Evolutionary conservation across 2,329 filamentous ascomycete species (phyloP).

Genomic region (Echinosphaeria canescens): DNA sequence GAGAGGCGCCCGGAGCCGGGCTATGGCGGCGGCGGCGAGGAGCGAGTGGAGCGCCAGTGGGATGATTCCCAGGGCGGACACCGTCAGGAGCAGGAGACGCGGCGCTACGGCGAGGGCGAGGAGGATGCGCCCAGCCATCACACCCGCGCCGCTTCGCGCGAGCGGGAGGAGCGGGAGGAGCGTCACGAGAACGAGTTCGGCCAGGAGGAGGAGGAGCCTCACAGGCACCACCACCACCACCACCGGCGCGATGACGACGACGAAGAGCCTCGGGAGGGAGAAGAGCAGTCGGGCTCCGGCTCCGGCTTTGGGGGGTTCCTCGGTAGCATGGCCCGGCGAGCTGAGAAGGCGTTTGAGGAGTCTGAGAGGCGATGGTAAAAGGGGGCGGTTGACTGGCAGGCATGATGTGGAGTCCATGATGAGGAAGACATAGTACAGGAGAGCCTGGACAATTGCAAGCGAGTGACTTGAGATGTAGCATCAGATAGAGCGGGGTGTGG

Average conservation of each 20-base stretch:
- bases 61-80: no score
- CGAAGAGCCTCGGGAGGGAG: constrained; percentile 1
- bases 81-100: no score
- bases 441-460: no score
- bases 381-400: no score
- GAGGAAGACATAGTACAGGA: no score
- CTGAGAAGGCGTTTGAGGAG: constrained; percentile 5
- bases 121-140: no score
- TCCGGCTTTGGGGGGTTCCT: constrained; percentile 3
- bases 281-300: constrained; percentile 2
- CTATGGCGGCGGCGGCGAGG: constrained; percentile 3
- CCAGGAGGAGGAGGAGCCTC: constrained; percentile 1
- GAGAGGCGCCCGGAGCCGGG: constrained; percentile 7
- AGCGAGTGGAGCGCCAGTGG: constrained; percentile 2
- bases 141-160: no score
- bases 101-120: no score
- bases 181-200: constrained; percentile 3
- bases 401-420: no score
- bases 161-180: constrained; percentile 1
- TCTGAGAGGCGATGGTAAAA: no score
- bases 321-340: constrained; percentile 6
- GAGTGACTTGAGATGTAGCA: no score
- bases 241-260: constrained; percentile 3
- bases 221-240: constrained; percentile 3
- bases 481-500: no score